Evolutionary conservation across 169 alveolate genomes (phyloP).

Genomic region (Plasmodium adleri): DNA sequence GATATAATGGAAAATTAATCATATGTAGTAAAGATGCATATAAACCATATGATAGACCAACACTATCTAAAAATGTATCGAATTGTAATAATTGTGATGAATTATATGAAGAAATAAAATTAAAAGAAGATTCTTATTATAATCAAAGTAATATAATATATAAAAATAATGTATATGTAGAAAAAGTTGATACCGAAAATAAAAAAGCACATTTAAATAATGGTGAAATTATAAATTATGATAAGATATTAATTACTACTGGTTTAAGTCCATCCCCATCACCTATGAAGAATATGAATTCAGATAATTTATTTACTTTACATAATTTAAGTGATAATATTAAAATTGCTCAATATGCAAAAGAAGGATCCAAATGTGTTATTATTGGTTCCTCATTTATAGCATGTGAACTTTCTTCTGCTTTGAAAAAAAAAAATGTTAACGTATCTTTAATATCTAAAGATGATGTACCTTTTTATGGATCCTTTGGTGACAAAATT

Average conservation of each 20-base stretch:
- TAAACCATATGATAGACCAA: slow-evolving; percentile 86
- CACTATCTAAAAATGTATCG: slow-evolving; percentile 79
- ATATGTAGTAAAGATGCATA: slow-evolving; percentile 76
- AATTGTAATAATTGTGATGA: slow-evolving; percentile 41
- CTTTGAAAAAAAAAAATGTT: slow-evolving; percentile 81
- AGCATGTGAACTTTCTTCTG: slow-evolving; percentile 85
- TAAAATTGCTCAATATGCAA: slow-evolving; percentile 63
- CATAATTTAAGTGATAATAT: slow-evolving; percentile 78
- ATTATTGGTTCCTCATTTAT: slow-evolving; percentile 86
- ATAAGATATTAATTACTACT: slow-evolving; percentile 83
- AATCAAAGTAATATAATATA: slow-evolving; percentile 75
- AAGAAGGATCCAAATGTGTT: slow-evolving; percentile 80
- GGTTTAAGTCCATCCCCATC: slow-evolving; percentile 80
- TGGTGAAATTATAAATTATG: slow-evolving; percentile 81
- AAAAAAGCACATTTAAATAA: slow-evolving; percentile 79
- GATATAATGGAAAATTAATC: slow-evolving; percentile 82
- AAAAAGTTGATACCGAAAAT: slow-evolving; percentile 72
- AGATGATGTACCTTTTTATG: slow-evolving; percentile 77
- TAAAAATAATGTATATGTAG: slow-evolving; percentile 76
- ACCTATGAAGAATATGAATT: slow-evolving; percentile 5
- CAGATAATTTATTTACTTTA: slow-evolving; percentile 79
- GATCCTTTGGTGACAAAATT: slow-evolving; percentile 79
- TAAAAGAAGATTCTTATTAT: slow-evolving; percentile 80
- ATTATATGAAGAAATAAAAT: slow-evolving; percentile 79
- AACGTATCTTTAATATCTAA: slow-evolving; percentile 81